phyloP scores from a whole-genome alignment of 331 rosid species.

The Acacia concinna region DNA sequence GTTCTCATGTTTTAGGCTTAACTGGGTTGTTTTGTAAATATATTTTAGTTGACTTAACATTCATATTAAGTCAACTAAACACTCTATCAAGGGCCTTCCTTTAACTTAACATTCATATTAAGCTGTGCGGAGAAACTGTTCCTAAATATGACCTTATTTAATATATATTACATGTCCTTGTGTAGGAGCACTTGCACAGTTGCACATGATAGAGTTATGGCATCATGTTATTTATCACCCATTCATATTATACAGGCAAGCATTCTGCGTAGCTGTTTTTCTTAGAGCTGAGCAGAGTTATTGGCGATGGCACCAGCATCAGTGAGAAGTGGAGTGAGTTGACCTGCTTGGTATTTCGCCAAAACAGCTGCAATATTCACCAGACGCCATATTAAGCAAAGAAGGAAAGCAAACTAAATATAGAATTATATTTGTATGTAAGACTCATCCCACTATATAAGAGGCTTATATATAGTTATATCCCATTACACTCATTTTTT shows the following conservation, averaged over 20 bases:
- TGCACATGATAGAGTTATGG: not conserved
- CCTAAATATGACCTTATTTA: too few relatives aligned
- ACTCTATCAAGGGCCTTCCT: too few relatives aligned
- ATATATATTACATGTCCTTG: not conserved
- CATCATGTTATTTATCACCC: not conserved
- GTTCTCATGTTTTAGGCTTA: too few relatives aligned
- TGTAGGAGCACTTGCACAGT: not conserved
- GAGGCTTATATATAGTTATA: not conserved
- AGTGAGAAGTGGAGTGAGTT: conserved; percentile 66
- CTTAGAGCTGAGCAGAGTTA: conserved; percentile 42
- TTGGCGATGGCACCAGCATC: conserved; percentile 63
- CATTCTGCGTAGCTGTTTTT: not conserved
- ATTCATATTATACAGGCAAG: not conserved
- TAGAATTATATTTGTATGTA: not conserved
- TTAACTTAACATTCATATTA: not conserved
- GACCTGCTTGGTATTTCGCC: conserved; percentile 58
- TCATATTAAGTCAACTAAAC: too few relatives aligned
- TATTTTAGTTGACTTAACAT: too few relatives aligned
- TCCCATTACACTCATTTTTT: not conserved
- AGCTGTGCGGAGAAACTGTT: too few relatives aligned
- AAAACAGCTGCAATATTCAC: conserved; percentile 53
- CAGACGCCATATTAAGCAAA: not conserved
- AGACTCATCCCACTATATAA: not conserved
- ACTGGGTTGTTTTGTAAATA: too few relatives aligned
- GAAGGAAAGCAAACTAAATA: not conserved